Evolutionary conservation across 2,329 filamentous ascomycete species (phyloP).

Genomic region (Fusarium aywerte): DNA sequence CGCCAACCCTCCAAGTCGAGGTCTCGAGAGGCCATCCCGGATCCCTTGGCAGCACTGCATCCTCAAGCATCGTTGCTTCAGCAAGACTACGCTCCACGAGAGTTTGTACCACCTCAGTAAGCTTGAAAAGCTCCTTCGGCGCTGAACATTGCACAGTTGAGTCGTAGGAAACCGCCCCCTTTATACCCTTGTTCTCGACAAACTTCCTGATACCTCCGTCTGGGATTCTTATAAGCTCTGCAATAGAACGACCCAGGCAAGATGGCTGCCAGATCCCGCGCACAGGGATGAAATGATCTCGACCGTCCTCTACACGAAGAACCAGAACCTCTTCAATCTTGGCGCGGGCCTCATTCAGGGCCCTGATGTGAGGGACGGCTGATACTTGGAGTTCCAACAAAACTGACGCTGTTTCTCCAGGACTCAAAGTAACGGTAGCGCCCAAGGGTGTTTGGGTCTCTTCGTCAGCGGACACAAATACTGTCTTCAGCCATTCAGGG

Average conservation of each 20-base stretch:
- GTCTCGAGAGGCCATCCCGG: conserved; percentile 71
- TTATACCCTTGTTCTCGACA: conserved; percentile 51
- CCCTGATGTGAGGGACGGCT: conserved; percentile 70
- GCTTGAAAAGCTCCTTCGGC: conserved; percentile 86
- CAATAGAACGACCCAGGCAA: conserved; percentile 85
- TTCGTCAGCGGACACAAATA: conserved; percentile 63
- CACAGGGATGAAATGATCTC: conserved; percentile 91
- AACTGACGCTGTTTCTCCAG: conserved; percentile 82
- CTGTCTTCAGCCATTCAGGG: conserved; percentile 76
- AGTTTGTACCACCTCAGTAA: conserved; percentile 80
- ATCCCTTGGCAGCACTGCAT: conserved; percentile 62
- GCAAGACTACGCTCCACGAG: conserved; percentile 67
- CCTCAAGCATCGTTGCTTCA: conserved; percentile 70
- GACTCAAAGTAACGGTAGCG: conserved; percentile 74
- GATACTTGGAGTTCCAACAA: conserved; percentile 75
- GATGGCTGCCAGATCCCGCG: conserved; percentile 82
- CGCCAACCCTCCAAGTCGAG: conserved; percentile 48
- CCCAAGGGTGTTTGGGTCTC: conserved; percentile 50
- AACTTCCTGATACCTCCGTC: conserved; percentile 78
- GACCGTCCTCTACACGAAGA: conserved; percentile 81
- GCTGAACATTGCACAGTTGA: conserved; percentile 78
- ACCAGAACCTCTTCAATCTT: conserved; percentile 88
- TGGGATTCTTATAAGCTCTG: conserved; percentile 86
- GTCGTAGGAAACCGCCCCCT: conserved; percentile 64
- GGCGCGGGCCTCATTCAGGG: conserved; percentile 74